Percentiles rank a stretch among this genome's conserved stretches.
Evolutionary conservation across 306 rosid genomes (phyloP).

Genomic region (Cotoneaster glaucophyllus): DNA sequence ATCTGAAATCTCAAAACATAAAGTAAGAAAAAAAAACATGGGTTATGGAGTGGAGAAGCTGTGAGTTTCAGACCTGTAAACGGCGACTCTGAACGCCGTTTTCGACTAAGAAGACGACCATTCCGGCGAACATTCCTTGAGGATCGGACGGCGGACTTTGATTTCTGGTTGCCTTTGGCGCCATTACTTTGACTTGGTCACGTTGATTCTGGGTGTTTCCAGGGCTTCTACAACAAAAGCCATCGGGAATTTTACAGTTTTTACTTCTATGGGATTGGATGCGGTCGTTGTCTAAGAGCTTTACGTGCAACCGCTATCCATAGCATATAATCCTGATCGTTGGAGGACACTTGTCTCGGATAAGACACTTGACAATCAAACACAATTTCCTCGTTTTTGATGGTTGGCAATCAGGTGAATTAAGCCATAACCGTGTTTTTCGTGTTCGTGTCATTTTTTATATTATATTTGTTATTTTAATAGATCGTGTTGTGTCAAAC

Average conservation of each 20-base stretch:
- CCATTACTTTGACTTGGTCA: slow-evolving; percentile 26
- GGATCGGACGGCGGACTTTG: slow-evolving; percentile 27
- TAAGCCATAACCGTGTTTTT: too few relatives aligned
- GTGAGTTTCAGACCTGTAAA: slow-evolving; percentile 42
- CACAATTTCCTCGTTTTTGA: neutral
- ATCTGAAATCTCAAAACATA: slow-evolving; percentile 32
- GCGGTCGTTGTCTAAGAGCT: neutral
- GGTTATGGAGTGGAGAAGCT: neutral
- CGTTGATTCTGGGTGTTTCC: neutral
- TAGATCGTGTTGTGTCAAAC: accelerated
- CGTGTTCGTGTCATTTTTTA: too few relatives aligned
- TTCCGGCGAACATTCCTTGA: slow-evolving; percentile 58
- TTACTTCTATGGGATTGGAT: neutral
- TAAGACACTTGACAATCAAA: neutral
- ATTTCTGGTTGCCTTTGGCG: slow-evolving; percentile 54
- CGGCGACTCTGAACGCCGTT: slow-evolving; percentile 76
- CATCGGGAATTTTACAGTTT: neutral
- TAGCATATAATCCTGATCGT: neutral
- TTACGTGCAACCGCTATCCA: neutral
- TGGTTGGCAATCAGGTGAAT: neutral
- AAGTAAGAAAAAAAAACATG: neutral
- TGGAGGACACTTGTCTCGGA: neutral
- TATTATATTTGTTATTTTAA: too few relatives aligned
- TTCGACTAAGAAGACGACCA: slow-evolving; percentile 52
- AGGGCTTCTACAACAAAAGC: neutral